These are phyloP conservation scores for Arthrobotrys pseudoclavata DNA, from an alignment of 2,329 filamentous ascomycete species.

Conservation along the genomic window DNA sequence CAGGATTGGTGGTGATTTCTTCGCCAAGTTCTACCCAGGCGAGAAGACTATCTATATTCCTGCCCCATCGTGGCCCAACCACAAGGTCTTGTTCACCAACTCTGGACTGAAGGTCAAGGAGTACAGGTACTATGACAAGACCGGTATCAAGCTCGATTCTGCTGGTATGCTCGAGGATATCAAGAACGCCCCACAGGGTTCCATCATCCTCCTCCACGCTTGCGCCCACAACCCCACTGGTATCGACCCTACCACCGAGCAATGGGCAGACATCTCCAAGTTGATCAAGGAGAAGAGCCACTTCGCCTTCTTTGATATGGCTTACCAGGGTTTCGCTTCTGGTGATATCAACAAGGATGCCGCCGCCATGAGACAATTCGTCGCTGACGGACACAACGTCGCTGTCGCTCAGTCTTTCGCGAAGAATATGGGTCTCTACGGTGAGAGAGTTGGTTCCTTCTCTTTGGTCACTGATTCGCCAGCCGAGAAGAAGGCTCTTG, in stretches of 20 bases:
- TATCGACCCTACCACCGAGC: constrained; percentile 91
- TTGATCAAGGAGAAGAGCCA: constrained; percentile 83
- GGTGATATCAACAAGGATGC: constrained; percentile 87
- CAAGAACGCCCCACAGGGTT: constrained; percentile 78
- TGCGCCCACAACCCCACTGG: constrained; percentile 99
- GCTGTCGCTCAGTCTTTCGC: constrained; percentile 74
- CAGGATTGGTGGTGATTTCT: constrained; percentile 92
- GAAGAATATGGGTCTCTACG: constrained; percentile 98
- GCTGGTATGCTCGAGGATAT: constrained; percentile 84
- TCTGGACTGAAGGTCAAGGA: constrained; percentile 81
- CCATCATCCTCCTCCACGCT: constrained; percentile 90
- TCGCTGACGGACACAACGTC: constrained; percentile 74
- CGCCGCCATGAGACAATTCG: constrained; percentile 93
- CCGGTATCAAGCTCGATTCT: constrained; percentile 92
- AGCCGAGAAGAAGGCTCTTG: constrained; percentile 75
- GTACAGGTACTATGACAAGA: constrained; percentile 93
- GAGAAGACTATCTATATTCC: constrained; percentile 88
- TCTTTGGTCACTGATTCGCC: constrained; percentile 88
- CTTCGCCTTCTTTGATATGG: constrained; percentile 98
- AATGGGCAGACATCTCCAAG: constrained; percentile 90
- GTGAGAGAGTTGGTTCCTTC: constrained; percentile 95
- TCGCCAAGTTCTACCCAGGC: constrained; percentile 86
- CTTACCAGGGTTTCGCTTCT: constrained; percentile 97
- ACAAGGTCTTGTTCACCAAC: constrained; percentile 98
- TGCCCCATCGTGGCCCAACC: constrained; percentile 97